A percentile compares a stretch with the other conserved stretches of the same genome.
Evolutionary conservation across 1,139 yeast genomes (phyloP).

Genomic region (Kodamaea sp.): DNA sequence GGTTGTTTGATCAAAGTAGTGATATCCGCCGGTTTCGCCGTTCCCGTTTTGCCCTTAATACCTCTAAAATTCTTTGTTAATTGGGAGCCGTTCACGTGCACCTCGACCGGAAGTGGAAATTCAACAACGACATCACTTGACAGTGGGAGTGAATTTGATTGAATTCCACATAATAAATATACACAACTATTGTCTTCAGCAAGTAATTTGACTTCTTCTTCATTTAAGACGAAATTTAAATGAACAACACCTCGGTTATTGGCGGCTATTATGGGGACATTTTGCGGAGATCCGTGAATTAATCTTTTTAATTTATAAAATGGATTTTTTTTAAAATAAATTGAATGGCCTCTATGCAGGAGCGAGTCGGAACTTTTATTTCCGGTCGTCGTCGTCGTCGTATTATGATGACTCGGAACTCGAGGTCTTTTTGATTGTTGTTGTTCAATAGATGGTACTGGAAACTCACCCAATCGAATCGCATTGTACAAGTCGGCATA

Average conservation of each 20-base stretch:
- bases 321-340: constrained; percentile 50
- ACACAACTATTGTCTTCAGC: constrained; percentile 25
- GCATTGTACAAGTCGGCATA: constrained; percentile 29
- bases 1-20: constrained; percentile 38
- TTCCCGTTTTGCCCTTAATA: constrained; percentile 57
- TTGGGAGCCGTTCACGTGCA: constrained; percentile 45
- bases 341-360: constrained; percentile 29
- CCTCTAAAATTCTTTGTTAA: constrained; percentile 55
- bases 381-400: constrained; percentile 8
- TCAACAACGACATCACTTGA: constrained; percentile 41
- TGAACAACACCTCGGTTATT: constrained; percentile 40
- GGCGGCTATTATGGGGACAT: constrained; percentile 21
- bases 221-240: constrained; percentile 37
- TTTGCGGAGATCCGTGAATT: constrained; percentile 45
- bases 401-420: neutral
- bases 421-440: constrained; percentile 3
- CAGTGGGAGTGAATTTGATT: constrained; percentile 20
- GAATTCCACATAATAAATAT: constrained; percentile 47
- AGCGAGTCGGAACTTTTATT: constrained; percentile 13
- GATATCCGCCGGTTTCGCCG: constrained; percentile 65
- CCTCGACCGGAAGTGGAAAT: constrained; percentile 58
- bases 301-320: constrained; percentile 46
- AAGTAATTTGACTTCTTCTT: constrained; percentile 32
- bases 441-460: constrained; percentile 1
- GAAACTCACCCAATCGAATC: constrained; percentile 14